These are phyloP conservation scores for Akebia trifoliata DNA, from an alignment of 164 flowering plant genomes.

Conservation along the genomic window DNA sequence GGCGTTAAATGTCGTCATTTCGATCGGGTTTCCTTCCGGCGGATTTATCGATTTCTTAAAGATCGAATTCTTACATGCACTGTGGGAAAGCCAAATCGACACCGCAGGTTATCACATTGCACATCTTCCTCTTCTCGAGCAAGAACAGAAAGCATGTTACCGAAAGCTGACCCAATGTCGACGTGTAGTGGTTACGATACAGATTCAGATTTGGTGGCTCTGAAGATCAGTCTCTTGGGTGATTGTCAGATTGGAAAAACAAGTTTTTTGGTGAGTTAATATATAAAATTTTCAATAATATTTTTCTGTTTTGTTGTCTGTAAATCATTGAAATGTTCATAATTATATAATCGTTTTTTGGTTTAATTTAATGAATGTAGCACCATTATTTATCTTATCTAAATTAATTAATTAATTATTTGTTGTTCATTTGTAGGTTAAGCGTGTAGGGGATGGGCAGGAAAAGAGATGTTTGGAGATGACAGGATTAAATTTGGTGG, in stretches of 20 bases:
- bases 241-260: constrained; percentile 95
- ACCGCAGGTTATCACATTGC: constrained; percentile 35
- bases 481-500: constrained; percentile 76
- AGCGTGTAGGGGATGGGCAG: constrained; percentile 76
- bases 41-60: constrained; percentile 53
- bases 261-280: constrained; percentile 67
- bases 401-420: not conserved
- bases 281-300: not conserved
- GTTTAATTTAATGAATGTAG: not conserved
- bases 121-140: constrained; percentile 19
- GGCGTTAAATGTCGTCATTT: constrained; percentile 37
- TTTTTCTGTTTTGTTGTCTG: too few species aligned
- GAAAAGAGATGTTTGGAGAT: constrained; percentile 48
- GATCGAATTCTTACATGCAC: constrained; percentile 58
- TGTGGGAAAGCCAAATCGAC: constrained; percentile 30
- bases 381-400: not conserved
- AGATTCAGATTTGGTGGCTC: constrained; percentile 65
- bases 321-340: not conserved
- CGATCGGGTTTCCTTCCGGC: constrained; percentile 35
- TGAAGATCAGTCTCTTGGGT: constrained; percentile 86
- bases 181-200: constrained; percentile 31
- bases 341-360: not conserved
- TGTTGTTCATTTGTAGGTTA: constrained; percentile 45
- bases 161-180: constrained; percentile 7
- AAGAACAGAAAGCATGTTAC: constrained; percentile 10